Percentiles rank a stretch among this genome's conserved stretches.
These are phyloP conservation scores for Saturnispora serradocipensis DNA, from an alignment of 805 yeast genomes.

Conservation along the genomic window DNA sequence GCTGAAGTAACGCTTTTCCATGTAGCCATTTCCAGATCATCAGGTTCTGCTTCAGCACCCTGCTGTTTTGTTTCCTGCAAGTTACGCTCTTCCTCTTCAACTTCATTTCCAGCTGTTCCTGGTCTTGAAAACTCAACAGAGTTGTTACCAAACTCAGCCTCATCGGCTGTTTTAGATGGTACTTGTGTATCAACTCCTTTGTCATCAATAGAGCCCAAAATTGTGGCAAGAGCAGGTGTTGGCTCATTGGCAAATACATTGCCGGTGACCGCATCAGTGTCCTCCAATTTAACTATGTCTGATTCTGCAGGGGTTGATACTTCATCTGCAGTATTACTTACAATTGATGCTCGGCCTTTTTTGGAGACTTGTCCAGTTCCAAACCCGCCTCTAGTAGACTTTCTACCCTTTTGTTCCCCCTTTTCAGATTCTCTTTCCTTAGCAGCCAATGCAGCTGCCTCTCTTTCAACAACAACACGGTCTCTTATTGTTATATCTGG, in stretches of 20 bases:
- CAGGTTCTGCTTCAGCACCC: constrained; percentile 18
- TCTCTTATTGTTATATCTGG: constrained; percentile 81
- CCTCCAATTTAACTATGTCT: neutral
- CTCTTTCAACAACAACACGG: constrained; percentile 62
- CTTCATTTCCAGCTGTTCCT: constrained; percentile 7
- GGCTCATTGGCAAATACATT: neutral
- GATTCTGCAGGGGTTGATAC: neutral
- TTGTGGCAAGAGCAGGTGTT: neutral
- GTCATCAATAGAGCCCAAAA: neutral
- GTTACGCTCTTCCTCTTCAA: constrained; percentile 20
- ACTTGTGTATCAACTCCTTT: neutral
- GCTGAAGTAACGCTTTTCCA: constrained; percentile 83
- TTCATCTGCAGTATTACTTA: neutral
- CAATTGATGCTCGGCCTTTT: constrained; percentile 23
- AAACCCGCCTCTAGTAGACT: constrained; percentile 26
- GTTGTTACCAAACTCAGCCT: neutral
- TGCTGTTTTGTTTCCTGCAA: constrained; percentile 5
- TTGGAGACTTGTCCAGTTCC: constrained; percentile 26
- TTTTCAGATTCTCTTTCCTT: constrained; percentile 28
- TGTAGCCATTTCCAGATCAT: constrained; percentile 65
- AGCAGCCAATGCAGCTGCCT: constrained; percentile 36
- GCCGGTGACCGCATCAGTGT: neutral
- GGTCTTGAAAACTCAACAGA: neutral
- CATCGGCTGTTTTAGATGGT: neutral
- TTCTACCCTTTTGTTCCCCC: constrained; percentile 16